phyloP scores from a whole-genome alignment of 1,139 yeast species.

The Protomyces lactucae-debilis region DNA sequence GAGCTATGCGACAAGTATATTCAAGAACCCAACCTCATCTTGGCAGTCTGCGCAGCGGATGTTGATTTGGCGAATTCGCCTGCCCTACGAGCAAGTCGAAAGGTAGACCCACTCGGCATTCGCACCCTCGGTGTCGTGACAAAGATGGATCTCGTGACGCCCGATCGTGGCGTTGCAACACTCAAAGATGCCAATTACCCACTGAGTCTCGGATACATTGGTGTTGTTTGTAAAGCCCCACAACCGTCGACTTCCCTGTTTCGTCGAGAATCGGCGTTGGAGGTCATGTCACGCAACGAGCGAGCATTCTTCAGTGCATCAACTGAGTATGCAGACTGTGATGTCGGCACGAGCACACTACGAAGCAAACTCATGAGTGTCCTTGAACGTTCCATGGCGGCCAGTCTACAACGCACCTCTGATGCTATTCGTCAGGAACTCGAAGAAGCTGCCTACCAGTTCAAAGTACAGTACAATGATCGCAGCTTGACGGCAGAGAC shows the following conservation, averaged over 20 bases:
- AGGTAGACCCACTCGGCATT: conserved; percentile 91
- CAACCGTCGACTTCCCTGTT: conserved; percentile 32
- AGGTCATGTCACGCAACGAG: conserved; percentile 46
- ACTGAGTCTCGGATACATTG: conserved; percentile 91
- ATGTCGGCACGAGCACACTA: conserved; percentile 68
- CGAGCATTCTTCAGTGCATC: conserved; percentile 28
- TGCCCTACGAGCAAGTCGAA: conserved; percentile 84
- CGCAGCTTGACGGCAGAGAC: conserved; percentile 89
- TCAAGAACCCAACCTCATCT: conserved; percentile 84
- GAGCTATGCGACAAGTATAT: conserved; percentile 77
- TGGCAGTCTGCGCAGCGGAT: conserved; percentile 96
- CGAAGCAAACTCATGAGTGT: conserved; percentile 79
- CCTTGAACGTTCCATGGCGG: conserved; percentile 86
- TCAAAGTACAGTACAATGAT: conserved; percentile 95
- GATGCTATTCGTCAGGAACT: conserved; percentile 79
- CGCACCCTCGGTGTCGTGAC: conserved; percentile 95
- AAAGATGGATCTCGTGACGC: conserved; percentile 81
- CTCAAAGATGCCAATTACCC: conserved; percentile 80
- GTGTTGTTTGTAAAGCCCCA: conserved; percentile 80
- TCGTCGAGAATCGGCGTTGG: conserved; percentile 34
- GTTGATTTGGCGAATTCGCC: conserved; percentile 96
- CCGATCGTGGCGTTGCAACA: conserved; percentile 63
- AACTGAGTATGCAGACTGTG: conserved; percentile 38
- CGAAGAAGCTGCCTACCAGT: conserved; percentile 87
- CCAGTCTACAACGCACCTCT: conserved; percentile 81